Base-by-base conservation (phyloP, 257 asterid genomes). In the Eucommia ulmoides region DNA sequence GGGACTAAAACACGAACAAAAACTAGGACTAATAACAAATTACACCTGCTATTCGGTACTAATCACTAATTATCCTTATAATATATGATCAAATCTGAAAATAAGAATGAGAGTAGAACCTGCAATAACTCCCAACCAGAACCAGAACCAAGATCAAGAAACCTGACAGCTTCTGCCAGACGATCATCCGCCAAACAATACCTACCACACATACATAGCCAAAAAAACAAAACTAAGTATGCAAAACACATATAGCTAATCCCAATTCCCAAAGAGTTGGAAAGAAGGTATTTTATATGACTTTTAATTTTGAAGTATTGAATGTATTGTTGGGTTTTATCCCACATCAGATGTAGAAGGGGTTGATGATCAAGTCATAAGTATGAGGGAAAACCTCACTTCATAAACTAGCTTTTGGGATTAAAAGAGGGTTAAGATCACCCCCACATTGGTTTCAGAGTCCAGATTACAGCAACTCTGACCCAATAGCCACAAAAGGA, bases 91-190 rank as follows among this genome's bases (percentile, higher is more conserved):
- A 26, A 26, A 26, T 4, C 38, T 12, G 6, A 26, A 26, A 26
- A 26, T 35, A 7, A 15, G 11, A 45, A 12, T 17, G 20, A 24
- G 7, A 25, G 19, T 41, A 24, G 56, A 62, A 88, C 97, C 95
- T 84, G 95, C 23, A 84, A 83, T 50, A 88, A 65, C 72, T 81
- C 94, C 97, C 95, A 88, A 14, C 95, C 97, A 19, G 95, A 88
- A 59, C 84, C 81, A 50, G 55, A 52, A 14, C 83, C 88, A 22
- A 75, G 75, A 67, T 88, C 97, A 20, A 88, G 77, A 66, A 79
- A 88, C 24, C 74, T 74, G 57, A 88, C 94, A 11, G 87, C 88
- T 80, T 84, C 95, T 23, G 63, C 33, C 55, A 81, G 67, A 17
- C 86, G 73, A 23, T 86, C 96, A 68, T 86, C 96, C 33, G 94